Percentiles rank a stretch among this genome's conserved stretches.
These are phyloP conservation scores for Barnettozyma botsteinii DNA, from an alignment of 805 yeast species.

Conservation along the genomic window DNA sequence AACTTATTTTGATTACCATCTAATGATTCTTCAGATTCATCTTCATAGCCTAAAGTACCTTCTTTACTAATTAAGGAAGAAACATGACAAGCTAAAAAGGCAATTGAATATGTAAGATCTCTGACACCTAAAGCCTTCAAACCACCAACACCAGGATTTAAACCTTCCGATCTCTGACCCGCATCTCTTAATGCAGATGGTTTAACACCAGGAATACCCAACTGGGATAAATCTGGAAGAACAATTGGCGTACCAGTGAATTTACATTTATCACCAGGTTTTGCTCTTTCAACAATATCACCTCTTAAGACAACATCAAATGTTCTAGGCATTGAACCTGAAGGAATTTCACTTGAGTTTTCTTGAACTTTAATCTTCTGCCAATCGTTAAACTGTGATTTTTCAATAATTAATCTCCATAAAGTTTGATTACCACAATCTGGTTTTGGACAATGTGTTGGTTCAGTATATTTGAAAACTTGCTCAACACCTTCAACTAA, in stretches of 20 bases:
- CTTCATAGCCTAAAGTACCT: slow-evolving; percentile 33
- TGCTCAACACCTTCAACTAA: slow-evolving; percentile 88
- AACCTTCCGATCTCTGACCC: slow-evolving; percentile 48
- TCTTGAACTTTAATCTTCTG: slow-evolving; percentile 94
- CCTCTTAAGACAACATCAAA: slow-evolving; percentile 89
- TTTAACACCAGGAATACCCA: slow-evolving; percentile 92
- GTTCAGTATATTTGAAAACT: slow-evolving; percentile 89
- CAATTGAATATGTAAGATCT: slow-evolving; percentile 86
- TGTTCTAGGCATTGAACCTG: slow-evolving; percentile 98
- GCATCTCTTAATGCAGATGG: slow-evolving; percentile 76
- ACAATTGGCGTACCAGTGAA: slow-evolving; percentile 95
- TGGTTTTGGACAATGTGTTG: slow-evolving; percentile 84
- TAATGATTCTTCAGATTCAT: slow-evolving; percentile 32
- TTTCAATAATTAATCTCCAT: slow-evolving; percentile 79
- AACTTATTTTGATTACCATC: slow-evolving; percentile 77
- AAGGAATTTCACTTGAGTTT: slow-evolving; percentile 93
- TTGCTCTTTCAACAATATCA: slow-evolving; percentile 90
- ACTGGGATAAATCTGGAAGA: slow-evolving; percentile 88
- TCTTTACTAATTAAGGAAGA: slow-evolving; percentile 46
- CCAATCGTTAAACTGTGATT: slow-evolving; percentile 92
- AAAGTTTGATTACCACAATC: slow-evolving; percentile 79
- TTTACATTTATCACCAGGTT: slow-evolving; percentile 93
- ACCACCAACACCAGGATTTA: slow-evolving; percentile 84
- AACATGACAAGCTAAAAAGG: slow-evolving; percentile 89
- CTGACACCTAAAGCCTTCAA: slow-evolving; percentile 81